Percentiles rank a stretch among this genome's conserved stretches.
Conservation (phyloP, 2,329 filamentous ascomycete genomes). For the Alternaria atra region DNA sequence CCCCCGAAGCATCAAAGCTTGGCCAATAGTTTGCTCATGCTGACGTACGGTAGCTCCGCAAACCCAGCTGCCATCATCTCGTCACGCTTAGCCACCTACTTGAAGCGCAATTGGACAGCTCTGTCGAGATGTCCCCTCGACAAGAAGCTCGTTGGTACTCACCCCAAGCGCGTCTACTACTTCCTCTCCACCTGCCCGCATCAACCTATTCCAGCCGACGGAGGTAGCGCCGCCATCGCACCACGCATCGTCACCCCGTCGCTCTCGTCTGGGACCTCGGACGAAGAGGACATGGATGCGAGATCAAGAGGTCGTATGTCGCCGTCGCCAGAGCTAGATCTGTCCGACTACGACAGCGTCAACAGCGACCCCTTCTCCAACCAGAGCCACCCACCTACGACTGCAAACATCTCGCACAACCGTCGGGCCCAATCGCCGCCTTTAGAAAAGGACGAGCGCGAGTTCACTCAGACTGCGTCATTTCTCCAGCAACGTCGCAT, state of each 20-base stretch:
- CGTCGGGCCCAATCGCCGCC: slow-evolving; percentile 84
- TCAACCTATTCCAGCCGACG: slow-evolving; percentile 78
- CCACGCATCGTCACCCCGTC: slow-evolving; percentile 81
- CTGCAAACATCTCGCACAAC: slow-evolving; percentile 62
- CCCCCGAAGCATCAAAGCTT: slow-evolving; percentile 22
- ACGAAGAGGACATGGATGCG: slow-evolving; percentile 69
- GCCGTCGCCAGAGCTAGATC: slow-evolving; percentile 90
- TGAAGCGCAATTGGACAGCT: slow-evolving; percentile 84
- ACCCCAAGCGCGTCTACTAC: slow-evolving; percentile 95
- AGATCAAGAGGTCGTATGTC: slow-evolving; percentile 74
- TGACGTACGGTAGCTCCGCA: slow-evolving; percentile 73
- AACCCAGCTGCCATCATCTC: slow-evolving; percentile 96
- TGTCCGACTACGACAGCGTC: slow-evolving; percentile 84
- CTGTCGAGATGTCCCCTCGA: slow-evolving; percentile 84
- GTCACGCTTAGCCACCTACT: slow-evolving; percentile 85
- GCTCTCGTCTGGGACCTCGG: slow-evolving; percentile 79
- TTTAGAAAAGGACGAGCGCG: slow-evolving; percentile 91
- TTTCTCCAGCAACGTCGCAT: slow-evolving; percentile 72
- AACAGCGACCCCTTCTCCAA: slow-evolving; percentile 69
- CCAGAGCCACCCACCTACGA: slow-evolving; percentile 53
- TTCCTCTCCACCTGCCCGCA: slow-evolving; percentile 89
- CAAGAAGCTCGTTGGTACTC: slow-evolving; percentile 90
- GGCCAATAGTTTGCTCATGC: slow-evolving; percentile 42
- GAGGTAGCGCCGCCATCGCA: slow-evolving; percentile 59
- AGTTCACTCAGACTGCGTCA: slow-evolving; percentile 95